These are phyloP conservation scores for Besnoitia besnoiti DNA, from an alignment of 169 alveolate genomes.

Conservation along the genomic window DNA sequence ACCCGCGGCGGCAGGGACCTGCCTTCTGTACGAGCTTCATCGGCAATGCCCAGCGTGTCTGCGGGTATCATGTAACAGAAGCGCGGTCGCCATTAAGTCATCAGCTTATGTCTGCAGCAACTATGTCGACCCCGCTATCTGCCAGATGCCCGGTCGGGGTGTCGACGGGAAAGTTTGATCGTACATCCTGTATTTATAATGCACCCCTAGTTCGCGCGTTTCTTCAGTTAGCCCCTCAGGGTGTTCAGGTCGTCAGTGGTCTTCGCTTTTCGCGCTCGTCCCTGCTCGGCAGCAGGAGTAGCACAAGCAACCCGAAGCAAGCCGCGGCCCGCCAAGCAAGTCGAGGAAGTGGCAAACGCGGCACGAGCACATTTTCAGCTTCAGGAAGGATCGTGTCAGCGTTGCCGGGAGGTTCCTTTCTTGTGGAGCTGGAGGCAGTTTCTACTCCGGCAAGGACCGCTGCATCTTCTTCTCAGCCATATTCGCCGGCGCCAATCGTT, in stretches of 20 bases:
- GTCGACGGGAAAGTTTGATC: no score
- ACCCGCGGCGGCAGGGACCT: no score
- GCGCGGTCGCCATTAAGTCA: no score
- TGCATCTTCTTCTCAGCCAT: neutral
- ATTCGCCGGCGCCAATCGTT: neutral
- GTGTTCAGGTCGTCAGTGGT: neutral
- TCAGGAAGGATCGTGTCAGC: neutral
- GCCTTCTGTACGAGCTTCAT: no score
- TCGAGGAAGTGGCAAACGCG: neutral
- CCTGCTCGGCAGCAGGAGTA: conserved; percentile 4
- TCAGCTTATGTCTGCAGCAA: no score
- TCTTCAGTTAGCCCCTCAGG: no score
- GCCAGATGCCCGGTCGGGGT: no score
- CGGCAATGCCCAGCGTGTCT: no score
- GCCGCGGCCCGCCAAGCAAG: neutral
- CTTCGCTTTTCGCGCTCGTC: neutral
- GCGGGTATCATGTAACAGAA: no score
- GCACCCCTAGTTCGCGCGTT: no score
- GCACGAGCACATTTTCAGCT: neutral
- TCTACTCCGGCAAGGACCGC: neutral
- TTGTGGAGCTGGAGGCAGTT: conserved; percentile 4
- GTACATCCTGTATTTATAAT: no score
- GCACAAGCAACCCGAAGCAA: conserved; percentile 17
- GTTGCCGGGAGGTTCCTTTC: conserved; percentile 13
- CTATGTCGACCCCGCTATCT: no score